These are phyloP conservation scores for Hyphodiscus sp. DNA, from an alignment of 2,329 filamentous ascomycete species.

Conservation along the genomic window DNA sequence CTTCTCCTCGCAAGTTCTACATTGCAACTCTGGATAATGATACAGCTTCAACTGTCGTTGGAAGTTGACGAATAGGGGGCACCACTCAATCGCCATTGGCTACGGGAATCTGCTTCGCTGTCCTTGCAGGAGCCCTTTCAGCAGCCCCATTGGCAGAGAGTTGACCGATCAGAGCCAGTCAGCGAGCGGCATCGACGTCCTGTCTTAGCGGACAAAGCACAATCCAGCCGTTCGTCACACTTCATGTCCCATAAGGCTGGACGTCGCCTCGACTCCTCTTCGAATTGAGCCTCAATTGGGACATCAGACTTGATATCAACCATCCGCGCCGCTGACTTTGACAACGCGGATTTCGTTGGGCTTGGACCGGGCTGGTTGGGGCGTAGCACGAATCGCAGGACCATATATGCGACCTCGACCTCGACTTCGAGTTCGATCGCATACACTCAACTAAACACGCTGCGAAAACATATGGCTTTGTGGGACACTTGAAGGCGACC, in stretches of 20 bases:
- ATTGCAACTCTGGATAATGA: not conserved
- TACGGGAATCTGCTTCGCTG: conserved; percentile 7
- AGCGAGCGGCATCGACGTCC: conserved; percentile 4
- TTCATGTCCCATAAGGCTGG: conserved; percentile 17
- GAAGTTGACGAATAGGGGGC: conserved; percentile 8
- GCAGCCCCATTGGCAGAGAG: conserved; percentile 8
- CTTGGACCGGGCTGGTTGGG: conserved; percentile 1
- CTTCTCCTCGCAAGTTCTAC: not conserved
- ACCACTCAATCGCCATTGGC: conserved; percentile 9
- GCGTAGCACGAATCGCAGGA: not conserved
- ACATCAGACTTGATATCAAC: conserved; percentile 5
- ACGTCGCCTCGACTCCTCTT: conserved; percentile 1
- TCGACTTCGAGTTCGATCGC: conserved; percentile 10
- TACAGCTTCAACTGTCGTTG: not conserved
- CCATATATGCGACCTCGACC: conserved; percentile 12
- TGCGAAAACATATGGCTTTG: not conserved
- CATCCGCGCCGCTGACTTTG: conserved; percentile 8
- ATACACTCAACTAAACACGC: conserved; percentile 1
- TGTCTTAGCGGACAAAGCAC: conserved; percentile 2
- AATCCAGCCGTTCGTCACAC: conserved; percentile 16
- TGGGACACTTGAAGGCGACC: not conserved
- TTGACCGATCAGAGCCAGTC: conserved; percentile 8
- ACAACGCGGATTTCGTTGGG: conserved; percentile 11
- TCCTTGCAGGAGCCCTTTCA: conserved; percentile 4
- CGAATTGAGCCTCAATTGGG: conserved; percentile 14